Evolutionary conservation across 2,329 filamentous ascomycete species (phyloP).

Genomic region (Mariannaea elegans): DNA sequence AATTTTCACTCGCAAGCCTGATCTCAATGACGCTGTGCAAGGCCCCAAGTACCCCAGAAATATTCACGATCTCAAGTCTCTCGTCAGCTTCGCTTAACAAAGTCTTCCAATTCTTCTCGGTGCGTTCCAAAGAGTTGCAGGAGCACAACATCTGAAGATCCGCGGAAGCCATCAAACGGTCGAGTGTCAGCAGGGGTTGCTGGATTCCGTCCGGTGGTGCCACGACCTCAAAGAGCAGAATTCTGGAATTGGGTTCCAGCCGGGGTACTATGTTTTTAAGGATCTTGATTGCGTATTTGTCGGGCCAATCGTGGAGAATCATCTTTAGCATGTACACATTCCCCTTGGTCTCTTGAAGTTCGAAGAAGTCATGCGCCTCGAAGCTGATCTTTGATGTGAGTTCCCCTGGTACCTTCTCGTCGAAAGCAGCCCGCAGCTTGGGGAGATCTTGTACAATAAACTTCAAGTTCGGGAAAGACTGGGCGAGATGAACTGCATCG

Average conservation of each 20-base stretch:
- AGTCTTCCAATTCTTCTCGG: conserved; percentile 17
- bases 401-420: conserved; percentile 27
- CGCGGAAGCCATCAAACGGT: neutral
- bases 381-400: conserved; percentile 46
- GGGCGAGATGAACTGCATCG: conserved; percentile 33
- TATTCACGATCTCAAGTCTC: conserved; percentile 20
- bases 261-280: conserved; percentile 52
- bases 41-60: conserved; percentile 8
- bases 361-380: conserved; percentile 48
- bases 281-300: conserved; percentile 51
- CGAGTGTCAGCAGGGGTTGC: neutral
- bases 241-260: conserved; percentile 52
- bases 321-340: conserved; percentile 62
- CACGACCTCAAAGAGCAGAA: conserved; percentile 42
- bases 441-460: conserved; percentile 47
- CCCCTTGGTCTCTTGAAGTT: conserved; percentile 47
- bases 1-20: neutral
- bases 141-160: conserved; percentile 39
- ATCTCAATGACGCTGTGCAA: conserved; percentile 18
- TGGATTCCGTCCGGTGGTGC: neutral
- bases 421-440: neutral
- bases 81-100: conserved; percentile 25
- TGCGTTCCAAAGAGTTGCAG: conserved; percentile 49
- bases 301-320: conserved; percentile 65
- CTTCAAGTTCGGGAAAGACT: conserved; percentile 34